Evolutionary conservation across 2,329 filamentous ascomycete genomes (phyloP), one percentile per base, ranked within the genome.

Genomic region (Hortaea werneckii): DNA sequence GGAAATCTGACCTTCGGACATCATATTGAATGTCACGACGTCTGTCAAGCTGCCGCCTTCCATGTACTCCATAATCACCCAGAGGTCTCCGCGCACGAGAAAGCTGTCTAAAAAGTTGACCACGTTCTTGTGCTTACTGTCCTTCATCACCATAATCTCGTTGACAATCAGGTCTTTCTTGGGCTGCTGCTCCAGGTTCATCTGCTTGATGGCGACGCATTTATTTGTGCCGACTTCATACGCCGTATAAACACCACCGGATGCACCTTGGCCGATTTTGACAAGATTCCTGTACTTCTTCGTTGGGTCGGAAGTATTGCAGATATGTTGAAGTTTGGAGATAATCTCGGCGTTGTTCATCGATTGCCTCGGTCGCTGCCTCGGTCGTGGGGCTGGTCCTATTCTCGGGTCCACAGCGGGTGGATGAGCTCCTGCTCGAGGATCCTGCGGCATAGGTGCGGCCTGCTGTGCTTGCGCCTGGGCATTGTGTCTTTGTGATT

Each of bases 51-150:
- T 95, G 52, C 92, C 92, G 49, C 92, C 92, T 67, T 98, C 90
- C 92, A 98, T 98, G 61, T 90, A 98, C 69, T 98, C 92, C 92
- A 98, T 98, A 30, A 96, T 87, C 1, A 98, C 92, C 92, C 92
- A 98, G 29, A 98, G 72, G 65, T 96, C 92, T 38, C 90, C 86
- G 9, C 80, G 78, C 47, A 89, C 84, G 8, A 98, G 74, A 65
- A 89, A 96, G 65, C 89, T 95, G 71, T 96, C 92, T 70, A 96
- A 90, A 67, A 96, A 98, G 67, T 98, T 98, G 68, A 98, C 92
- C 67, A 98, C 94, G 64, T 96, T 96, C 59, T 88, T 90, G 64
- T 98, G 92, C 48, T 87, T 92, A 73, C 89, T 95, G 60, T 96
- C 92, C 71, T 94, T 95, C 92, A 98, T 98, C 48, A 98, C 92